phyloP scores from a whole-genome alignment of 306 rosid genomes.

The Prunus campanulata region DNA sequence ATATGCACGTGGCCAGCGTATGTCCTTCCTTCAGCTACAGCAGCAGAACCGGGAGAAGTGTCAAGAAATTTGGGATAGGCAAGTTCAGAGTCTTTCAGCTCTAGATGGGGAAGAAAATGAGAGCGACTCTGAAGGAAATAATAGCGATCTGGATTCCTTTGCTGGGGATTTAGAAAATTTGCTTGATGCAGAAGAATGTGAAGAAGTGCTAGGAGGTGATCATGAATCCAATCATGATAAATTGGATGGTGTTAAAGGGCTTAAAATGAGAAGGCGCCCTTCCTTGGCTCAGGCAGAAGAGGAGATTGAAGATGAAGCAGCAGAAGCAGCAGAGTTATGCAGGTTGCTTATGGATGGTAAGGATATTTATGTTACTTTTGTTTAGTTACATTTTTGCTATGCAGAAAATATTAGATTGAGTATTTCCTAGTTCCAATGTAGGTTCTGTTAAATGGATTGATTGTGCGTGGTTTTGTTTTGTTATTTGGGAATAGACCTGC shows the following conservation, averaged over 20 bases:
- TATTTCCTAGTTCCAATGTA: neutral
- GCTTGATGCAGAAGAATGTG: constrained; percentile 96
- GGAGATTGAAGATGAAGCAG: constrained; percentile 87
- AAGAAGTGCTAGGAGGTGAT: constrained; percentile 73
- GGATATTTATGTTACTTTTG: constrained; percentile 7
- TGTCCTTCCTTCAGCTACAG: constrained; percentile 98
- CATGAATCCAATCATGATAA: constrained; percentile 69
- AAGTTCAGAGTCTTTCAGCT: constrained; percentile 76
- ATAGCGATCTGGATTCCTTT: constrained; percentile 95
- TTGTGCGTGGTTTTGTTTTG: neutral
- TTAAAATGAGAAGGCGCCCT: constrained; percentile 84
- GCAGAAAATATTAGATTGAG: neutral
- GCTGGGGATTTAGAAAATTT: constrained; percentile 97
- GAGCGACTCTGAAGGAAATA: constrained; percentile 90
- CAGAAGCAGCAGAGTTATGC: constrained; percentile 90
- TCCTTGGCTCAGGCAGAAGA: constrained; percentile 88
- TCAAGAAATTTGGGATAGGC: constrained; percentile 98
- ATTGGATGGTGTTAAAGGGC: constrained; percentile 82
- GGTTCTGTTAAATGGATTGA: neutral
- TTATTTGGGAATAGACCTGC: neutral
- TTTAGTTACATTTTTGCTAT: neutral
- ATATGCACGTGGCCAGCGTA: constrained; percentile 98
- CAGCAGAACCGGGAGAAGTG: constrained; percentile 98
- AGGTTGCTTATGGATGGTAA: constrained; percentile 92
- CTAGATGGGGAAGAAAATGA: constrained; percentile 78